Conservation (phyloP, 305 asterid genomes). For the Solanum hybrid region DNA sequence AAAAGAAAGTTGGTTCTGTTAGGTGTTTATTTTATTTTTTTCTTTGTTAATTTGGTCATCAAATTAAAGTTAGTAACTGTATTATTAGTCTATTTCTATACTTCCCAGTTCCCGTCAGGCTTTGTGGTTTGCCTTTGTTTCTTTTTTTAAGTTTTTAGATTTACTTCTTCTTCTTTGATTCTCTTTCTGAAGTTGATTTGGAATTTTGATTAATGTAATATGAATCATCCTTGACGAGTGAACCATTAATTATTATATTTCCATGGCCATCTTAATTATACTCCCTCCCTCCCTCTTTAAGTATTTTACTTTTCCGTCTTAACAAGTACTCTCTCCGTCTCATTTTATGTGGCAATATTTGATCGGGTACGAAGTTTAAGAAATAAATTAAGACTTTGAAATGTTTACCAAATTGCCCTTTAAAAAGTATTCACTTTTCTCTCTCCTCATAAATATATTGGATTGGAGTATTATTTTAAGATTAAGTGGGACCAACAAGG, state of each 20-base stretch:
- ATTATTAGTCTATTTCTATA: not conserved
- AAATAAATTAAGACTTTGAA: too few species aligned
- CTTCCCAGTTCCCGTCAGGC: too few species aligned
- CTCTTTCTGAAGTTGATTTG: not conserved
- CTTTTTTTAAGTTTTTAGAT: not conserved
- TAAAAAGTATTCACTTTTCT: too few species aligned
- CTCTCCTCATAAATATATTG: too few species aligned
- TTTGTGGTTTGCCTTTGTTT: not conserved
- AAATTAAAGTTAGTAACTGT: not conserved
- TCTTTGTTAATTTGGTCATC: not conserved
- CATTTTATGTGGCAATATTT: too few species aligned
- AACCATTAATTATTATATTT: not conserved
- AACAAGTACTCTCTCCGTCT: too few species aligned
- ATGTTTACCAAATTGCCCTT: too few species aligned
- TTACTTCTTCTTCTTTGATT: not conserved
- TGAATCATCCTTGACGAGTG: not conserved
- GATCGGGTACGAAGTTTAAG: too few species aligned
- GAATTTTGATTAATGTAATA: not conserved
- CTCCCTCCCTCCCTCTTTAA: not conserved
- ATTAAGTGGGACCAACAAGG: too few species aligned
- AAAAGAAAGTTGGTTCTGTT: not conserved
- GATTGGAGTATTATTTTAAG: too few species aligned
- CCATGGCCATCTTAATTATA: not conserved
- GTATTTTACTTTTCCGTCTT: too few species aligned
- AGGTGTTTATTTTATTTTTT: not conserved